Conservation (phyloP, 345 rosid species). For the Alliaria petiolata region DNA sequence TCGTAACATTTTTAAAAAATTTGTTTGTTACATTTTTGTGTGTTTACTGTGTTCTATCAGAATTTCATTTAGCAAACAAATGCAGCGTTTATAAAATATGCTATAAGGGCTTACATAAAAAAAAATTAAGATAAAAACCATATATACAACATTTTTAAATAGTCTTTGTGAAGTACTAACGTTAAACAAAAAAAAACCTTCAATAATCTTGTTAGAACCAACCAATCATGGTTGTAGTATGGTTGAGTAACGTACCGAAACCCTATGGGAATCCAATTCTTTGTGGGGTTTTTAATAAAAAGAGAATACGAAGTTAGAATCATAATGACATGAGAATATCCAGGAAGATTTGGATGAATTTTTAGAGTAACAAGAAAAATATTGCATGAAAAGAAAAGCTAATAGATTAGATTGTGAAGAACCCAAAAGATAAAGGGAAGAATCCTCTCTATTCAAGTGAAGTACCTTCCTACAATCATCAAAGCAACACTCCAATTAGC, state of each 20-base stretch:
- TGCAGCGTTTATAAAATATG: no score
- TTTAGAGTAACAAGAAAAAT: slow-evolving; percentile 35
- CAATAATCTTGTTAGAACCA: not conserved
- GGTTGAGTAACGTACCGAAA: slow-evolving; percentile 18
- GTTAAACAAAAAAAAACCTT: not conserved
- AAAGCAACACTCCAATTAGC: slow-evolving; percentile 23
- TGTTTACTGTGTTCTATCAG: no score
- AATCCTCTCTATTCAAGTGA: slow-evolving; percentile 31
- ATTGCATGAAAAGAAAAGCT: slow-evolving; percentile 37
- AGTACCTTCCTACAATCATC: slow-evolving; percentile 34
- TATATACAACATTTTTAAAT: not conserved
- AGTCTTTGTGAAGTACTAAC: not conserved
- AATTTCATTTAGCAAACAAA: no score
- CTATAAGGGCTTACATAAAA: not conserved
- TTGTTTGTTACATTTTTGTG: no score
- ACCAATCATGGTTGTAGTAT: slow-evolving; percentile 3
- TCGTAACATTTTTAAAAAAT: no score
- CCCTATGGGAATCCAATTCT: slow-evolving; percentile 31
- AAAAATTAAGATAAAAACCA: no score
- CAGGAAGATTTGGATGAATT: slow-evolving; percentile 29
- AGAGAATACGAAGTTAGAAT: slow-evolving; percentile 24
- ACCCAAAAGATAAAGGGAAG: slow-evolving; percentile 36
- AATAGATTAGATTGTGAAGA: slow-evolving; percentile 30
- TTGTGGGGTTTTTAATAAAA: slow-evolving; percentile 26
- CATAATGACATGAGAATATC: slow-evolving; percentile 33